Evolutionary conservation across 2,329 filamentous ascomycete genomes (phyloP), one percentile per base, ranked within the genome.

Genomic region (Colletotrichum cereale): DNA sequence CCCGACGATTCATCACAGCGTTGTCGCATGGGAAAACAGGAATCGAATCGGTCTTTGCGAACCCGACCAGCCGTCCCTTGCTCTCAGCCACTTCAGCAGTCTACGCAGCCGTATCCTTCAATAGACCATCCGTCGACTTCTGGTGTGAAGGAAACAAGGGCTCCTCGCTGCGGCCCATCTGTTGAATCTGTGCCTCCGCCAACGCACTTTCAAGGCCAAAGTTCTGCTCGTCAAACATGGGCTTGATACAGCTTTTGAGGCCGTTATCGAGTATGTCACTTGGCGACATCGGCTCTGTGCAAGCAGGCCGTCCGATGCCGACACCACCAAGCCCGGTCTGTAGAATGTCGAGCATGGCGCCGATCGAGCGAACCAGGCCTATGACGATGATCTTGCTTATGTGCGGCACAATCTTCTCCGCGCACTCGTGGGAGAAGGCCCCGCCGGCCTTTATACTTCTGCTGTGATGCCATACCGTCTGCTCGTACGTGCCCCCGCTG

Each of bases 401-500:
- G n/a, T 76, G 74, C 0, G 81, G 80, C 38, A 85, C 79, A 77
- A 91, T 84, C 71, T 79, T 76, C 67, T 90, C 84, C 0, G 88
- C 88, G 70, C 89, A 90, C 3, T 89, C 86, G 55, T 90, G 76
- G 83, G 90, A 90, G 82, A 89, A 90, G 2, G 86, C 84, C 74
- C 89, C 88, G 3, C 86, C 81, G 78, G 86, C 85, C 77, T 82
- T 83, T 8, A 87, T 89, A 21, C 82, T 85, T 44, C 90, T 87
- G 50, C 83, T 81, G 78, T 84, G 82, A 1, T 75, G 75, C 72
- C 89, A 88, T 0, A 83, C 86, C 0, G 86, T 75, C 24, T 82
- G 78, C 78, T 91, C 86, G 74, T 89, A 90, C 0, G 88, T 91
- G 14, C 89, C 89, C 12, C 89, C 88, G 0, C 82, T 86, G 0